These are phyloP conservation scores for Podila minutissima DNA, from an alignment of 192 early-diverging fungal species.

Conservation along the genomic window DNA sequence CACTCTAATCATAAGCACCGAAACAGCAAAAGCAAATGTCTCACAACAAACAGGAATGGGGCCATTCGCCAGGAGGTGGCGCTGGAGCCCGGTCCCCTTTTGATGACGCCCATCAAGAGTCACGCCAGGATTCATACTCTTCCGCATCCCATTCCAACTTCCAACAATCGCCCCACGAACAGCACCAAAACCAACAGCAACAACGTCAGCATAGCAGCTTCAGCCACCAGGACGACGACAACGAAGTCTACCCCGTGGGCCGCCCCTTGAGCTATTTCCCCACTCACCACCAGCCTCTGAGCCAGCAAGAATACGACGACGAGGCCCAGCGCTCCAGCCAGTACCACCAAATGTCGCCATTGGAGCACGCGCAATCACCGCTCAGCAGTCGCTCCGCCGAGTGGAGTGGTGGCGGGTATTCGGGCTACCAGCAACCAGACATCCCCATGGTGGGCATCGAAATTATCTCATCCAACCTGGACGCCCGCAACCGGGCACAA, in stretches of 20 bases:
- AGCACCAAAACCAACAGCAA: not conserved
- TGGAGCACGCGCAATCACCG: conserved; percentile 29
- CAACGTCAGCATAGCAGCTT: conserved; percentile 1
- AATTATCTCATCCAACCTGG: conserved; percentile 42
- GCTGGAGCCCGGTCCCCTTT: conserved; percentile 3
- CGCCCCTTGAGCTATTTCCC: conserved; percentile 49
- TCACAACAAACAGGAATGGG: conserved; percentile 3
- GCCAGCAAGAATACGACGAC: conserved; percentile 45
- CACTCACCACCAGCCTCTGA: conserved; percentile 45
- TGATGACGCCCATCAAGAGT: not conserved
- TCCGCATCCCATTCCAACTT: not conserved
- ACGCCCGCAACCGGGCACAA: conserved; percentile 16
- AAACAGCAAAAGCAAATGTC: not conserved
- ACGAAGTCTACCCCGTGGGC: conserved; percentile 39
- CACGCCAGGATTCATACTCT: not conserved
- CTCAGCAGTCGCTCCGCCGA: conserved; percentile 27
- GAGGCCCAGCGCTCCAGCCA: conserved; percentile 24
- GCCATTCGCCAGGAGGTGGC: not conserved
- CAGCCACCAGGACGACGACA: conserved; percentile 11
- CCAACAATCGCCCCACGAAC: conserved; percentile 4
- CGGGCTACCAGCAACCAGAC: conserved; percentile 29
- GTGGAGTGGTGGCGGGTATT: conserved; percentile 31
- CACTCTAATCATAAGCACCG: not conserved
- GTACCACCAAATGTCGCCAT: conserved; percentile 30
- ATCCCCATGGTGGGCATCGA: conserved; percentile 44